Evolutionary conservation across 2,329 filamentous ascomycete species (phyloP), one percentile per base, ranked within the genome.

Genomic region (Blastomyces gilchristii): DNA sequence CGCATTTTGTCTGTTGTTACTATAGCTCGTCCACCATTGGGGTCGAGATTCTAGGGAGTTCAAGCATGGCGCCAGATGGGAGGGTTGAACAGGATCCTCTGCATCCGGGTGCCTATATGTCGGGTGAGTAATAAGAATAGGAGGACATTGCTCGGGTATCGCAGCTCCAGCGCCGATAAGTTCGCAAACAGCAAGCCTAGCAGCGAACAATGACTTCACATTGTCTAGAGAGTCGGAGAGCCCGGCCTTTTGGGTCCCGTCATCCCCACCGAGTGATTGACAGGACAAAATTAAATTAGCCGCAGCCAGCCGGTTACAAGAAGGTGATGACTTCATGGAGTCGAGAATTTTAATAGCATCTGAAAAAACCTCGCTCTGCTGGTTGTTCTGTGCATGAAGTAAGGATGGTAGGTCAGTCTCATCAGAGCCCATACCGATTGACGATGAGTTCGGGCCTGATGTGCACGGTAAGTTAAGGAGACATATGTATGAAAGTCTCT

Each of bases 21-120:
- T 84, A 74, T 85, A 88, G 31, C 84, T 87, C 1, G 80, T 86
- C 85, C 85, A 88, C 70, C 79, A 82, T 54, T 85, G 83, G 0
- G 81, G 78, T 31, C 80, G 77, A 22, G 79, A 78, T 56, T 82
- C 80, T 1, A 88, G 72, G 4, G 79, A 79, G 56, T 74, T 77
- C 4, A 86, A 73, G 67, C 86, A 89, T 11, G 74, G 68, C 56
- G 78, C 75, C 31, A 86, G 66, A 22, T 73, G 59, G 34, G 73
- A 67, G 5, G 60, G 58, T n/a, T 68, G 68, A 54, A 66, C 68
- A 25, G 67, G 63, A 25, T 66, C 45, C 61, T 62, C 14, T 18
- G 41, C 59, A 16, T 9, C 16, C 34, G 41, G 31, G 64, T 67
- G 60, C 59, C 64, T 65, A 67, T 59, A 63, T 63, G 71, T 58